Percentiles rank a stretch among this genome's conserved stretches.
Conservation (phyloP, 208 protist genomes). For the Leishmania martiniquensis region DNA sequence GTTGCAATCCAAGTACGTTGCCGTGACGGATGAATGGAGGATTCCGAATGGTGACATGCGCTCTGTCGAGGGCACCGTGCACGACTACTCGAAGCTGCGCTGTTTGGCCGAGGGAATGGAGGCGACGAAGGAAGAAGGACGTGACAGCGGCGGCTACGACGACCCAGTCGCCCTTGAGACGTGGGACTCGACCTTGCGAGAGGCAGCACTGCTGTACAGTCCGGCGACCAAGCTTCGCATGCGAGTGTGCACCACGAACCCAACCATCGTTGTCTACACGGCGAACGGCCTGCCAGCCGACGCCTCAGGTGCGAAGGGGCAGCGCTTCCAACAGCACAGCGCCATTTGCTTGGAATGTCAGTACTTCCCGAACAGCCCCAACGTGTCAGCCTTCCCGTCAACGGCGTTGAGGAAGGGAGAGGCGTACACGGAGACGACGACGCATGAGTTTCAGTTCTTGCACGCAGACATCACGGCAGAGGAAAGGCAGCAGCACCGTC, state of each 20-base stretch:
- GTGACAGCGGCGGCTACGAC: conserved; percentile 71
- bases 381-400: conserved; percentile 60
- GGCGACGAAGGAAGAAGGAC: conserved; percentile 30
- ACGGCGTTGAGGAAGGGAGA: conserved; percentile 66
- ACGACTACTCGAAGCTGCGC: conserved; percentile 62
- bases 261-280: conserved; percentile 69
- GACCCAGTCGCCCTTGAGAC: conserved; percentile 71
- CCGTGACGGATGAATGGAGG: conserved; percentile 42
- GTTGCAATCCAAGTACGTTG: conserved; percentile 53
- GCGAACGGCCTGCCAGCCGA: conserved; percentile 61
- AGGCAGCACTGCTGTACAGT: conserved; percentile 70
- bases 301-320: conserved; percentile 49
- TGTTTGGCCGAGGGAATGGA: conserved; percentile 57
- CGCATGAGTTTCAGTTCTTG: conserved; percentile 67
- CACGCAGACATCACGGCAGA: conserved; percentile 23
- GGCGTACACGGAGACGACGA: conserved; percentile 68
- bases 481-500: conserved; percentile 18
- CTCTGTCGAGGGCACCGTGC: conserved; percentile 36
- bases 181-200: conserved; percentile 72
- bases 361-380: conserved; percentile 83
- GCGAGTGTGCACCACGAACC: conserved; percentile 70
- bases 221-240: conserved; percentile 64
- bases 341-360: conserved; percentile 74
- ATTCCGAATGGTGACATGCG: conserved; percentile 57
- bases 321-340: conserved; percentile 65